phyloP scores from a whole-genome alignment of 2,329 filamentous ascomycete species.

The Tolypocladium amazonense region DNA sequence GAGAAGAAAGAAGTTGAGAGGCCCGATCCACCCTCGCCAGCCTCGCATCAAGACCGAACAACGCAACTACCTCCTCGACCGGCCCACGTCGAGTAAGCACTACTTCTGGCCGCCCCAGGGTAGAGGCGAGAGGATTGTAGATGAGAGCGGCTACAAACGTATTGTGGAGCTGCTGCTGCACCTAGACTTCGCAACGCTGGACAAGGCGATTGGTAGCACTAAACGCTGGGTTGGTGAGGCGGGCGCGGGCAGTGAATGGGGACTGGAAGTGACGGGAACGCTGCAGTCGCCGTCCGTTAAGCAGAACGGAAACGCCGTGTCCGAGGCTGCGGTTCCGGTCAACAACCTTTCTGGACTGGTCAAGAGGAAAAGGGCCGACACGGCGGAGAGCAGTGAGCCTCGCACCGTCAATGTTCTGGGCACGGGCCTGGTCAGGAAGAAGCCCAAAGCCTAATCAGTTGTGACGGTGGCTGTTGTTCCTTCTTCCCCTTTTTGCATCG shows the following conservation, averaged over 20 bases:
- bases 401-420: slow-evolving; percentile 34
- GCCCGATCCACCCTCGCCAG: slow-evolving; percentile 51
- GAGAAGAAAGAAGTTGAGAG: slow-evolving; percentile 36
- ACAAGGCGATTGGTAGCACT: slow-evolving; percentile 54
- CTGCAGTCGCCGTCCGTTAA: slow-evolving; percentile 13
- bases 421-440: slow-evolving; percentile 41
- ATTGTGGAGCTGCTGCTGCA: slow-evolving; percentile 60
- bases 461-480: too few relatives aligned
- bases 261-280: slow-evolving; percentile 36
- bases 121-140: slow-evolving; percentile 52
- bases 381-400: slow-evolving; percentile 8
- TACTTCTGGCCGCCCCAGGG: slow-evolving; percentile 55
- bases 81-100: slow-evolving; percentile 44
- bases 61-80: slow-evolving; percentile 37
- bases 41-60: slow-evolving; percentile 54
- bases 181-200: slow-evolving; percentile 60
- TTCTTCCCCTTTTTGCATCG: background rate
- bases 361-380: slow-evolving; percentile 31
- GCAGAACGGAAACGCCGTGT: slow-evolving; percentile 4
- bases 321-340: slow-evolving; percentile 12
- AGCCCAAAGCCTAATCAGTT: slow-evolving; percentile 31
- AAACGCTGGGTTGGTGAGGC: slow-evolving; percentile 61
- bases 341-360: slow-evolving; percentile 40
- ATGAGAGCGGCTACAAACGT: slow-evolving; percentile 54
- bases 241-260: slow-evolving; percentile 42